Evolutionary conservation across 2,329 filamentous ascomycete genomes (phyloP), one percentile per base, ranked within the genome.

Genomic region (Epichloe sibirici): DNA sequence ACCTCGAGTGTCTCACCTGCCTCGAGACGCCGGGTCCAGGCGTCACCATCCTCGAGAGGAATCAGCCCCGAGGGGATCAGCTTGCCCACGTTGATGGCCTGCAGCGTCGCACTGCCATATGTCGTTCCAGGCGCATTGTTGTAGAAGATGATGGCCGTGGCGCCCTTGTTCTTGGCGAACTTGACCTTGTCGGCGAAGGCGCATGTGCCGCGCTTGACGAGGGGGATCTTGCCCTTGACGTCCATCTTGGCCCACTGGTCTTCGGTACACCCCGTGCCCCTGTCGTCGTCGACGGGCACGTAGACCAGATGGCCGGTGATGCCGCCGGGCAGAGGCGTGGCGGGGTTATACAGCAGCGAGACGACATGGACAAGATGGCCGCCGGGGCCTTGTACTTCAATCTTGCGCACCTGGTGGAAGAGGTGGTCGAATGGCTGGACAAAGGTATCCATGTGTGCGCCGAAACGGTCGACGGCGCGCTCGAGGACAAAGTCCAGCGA

Each of bases 401-500:
- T 73, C 21, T 69, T 59, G 25, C 61, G 62, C 0, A 72, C 73
- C 53, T 71, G 63, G 51, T 69, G 69, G 56, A 72, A 76, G 3
- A 69, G 66, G 58, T 73, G 69, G 59, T 69, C 71, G 63, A 77
- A 76, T 6, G 67, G 62, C 60, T 77, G 74, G 34, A 74, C 62
- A 28, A 60, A 66, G 12, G 71, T 75, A 57, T 75, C 66, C 45
- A 75, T 65, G 47, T 73, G 60, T 48, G 69, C 65, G 51, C 61
- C 61, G 55, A 73, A 71, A 23, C 68, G 66, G 35, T 57, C 66
- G 54, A 65, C 57, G 12, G 68, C 63, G 12, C 74, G 73, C 51
- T 74, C 72, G 5, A 78, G 67, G 53, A 83, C 66, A 59, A 76
- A 82, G 58, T 83, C 76, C 17, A 77, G 64, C 0, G 78, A 82